Base-by-base conservation (phyloP, 2,329 filamentous ascomycete species). In the Monosporascus cannonballus region DNA sequence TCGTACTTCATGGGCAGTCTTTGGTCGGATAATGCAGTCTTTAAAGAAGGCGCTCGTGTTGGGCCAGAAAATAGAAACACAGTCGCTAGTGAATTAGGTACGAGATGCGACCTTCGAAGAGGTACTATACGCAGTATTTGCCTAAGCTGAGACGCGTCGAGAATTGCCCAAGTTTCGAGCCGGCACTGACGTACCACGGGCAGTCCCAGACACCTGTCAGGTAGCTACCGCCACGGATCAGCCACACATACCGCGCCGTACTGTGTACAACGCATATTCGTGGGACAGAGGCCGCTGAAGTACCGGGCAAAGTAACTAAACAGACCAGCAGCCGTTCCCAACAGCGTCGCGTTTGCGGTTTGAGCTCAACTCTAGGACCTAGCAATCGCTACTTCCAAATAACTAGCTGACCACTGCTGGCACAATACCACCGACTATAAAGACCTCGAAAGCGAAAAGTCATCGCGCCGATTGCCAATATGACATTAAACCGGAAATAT, bases 401-500 rank as follows among this genome's bases (percentile, higher is more conserved):
- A 18, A 18, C 20, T 20, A 34, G 30, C 22, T 6, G 18, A 53
- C 51, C 50, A 39, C 37, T 51, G 25, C 45, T 51, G 50, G 47
- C 49, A 53, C 53, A 53, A 34, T 18, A 30, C 7, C 4, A 9
- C 44, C 36, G 27, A 51, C 41, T 41, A 3, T 11, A 30, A 27
- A 25, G 6, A 47, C 27, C 8, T n/a, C 30, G n/a, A 27, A 34
- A 45, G 41, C 46, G 51, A 36, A 46, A 50, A 39, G 51, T 34
- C 22, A 24, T 6, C 39, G 25, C 11, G 30, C 25, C 50, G 11
- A 18, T 42, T 25, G 49, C 62, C 57, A 51, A 48, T 50, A 91
- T 91, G 87, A 81, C 88, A 37, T 77, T 89, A 57, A 89, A 86
- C 67, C 83, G 86, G 65, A 94, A 94, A 76, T 94, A 93, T 67